phyloP scores from a whole-genome alignment of 495 filamentous ascomycete species.

The Podospora sp. region DNA sequence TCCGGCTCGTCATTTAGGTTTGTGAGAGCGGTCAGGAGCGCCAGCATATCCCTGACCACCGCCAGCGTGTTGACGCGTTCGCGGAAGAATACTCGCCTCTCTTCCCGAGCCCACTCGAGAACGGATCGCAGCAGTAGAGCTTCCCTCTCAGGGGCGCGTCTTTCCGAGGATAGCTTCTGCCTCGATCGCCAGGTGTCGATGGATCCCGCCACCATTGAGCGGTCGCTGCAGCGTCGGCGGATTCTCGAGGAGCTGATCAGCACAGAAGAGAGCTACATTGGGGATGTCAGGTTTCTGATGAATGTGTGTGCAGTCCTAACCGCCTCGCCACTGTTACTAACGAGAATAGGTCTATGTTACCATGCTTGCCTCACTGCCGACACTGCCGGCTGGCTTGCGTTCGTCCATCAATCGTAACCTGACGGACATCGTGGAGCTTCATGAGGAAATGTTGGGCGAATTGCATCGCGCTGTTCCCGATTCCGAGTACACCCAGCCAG shows the following conservation, averaged over 20 bases:
- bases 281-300: slow-evolving; percentile 79
- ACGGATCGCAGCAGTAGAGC: slow-evolving; percentile 64
- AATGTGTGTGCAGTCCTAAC: slow-evolving; percentile 59
- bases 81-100: slow-evolving; percentile 53
- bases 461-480: slow-evolving; percentile 64
- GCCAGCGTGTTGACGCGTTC: slow-evolving; percentile 66
- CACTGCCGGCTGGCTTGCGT: slow-evolving; percentile 56
- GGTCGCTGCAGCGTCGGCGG: slow-evolving; percentile 72
- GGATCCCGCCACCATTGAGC: slow-evolving; percentile 70
- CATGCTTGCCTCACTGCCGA: slow-evolving; percentile 62
- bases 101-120: slow-evolving; percentile 56
- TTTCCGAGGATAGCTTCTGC: slow-evolving; percentile 68
- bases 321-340: slow-evolving; percentile 18
- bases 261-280: slow-evolving; percentile 87
- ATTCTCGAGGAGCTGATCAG: slow-evolving; percentile 81
- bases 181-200: slow-evolving; percentile 54
- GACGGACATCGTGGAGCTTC: slow-evolving; percentile 68
- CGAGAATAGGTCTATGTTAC: slow-evolving; percentile 64
- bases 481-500: slow-evolving; percentile 60
- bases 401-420: slow-evolving; percentile 67
- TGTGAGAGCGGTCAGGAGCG: slow-evolving; percentile 75
- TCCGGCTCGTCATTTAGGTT: slow-evolving; percentile 71
- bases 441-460: slow-evolving; percentile 69
- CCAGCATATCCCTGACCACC: slow-evolving; percentile 70
- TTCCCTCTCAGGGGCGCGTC: slow-evolving; percentile 59